Base-by-base conservation (phyloP, 1,139 yeast genomes). In the Tardiomyces blankii region DNA sequence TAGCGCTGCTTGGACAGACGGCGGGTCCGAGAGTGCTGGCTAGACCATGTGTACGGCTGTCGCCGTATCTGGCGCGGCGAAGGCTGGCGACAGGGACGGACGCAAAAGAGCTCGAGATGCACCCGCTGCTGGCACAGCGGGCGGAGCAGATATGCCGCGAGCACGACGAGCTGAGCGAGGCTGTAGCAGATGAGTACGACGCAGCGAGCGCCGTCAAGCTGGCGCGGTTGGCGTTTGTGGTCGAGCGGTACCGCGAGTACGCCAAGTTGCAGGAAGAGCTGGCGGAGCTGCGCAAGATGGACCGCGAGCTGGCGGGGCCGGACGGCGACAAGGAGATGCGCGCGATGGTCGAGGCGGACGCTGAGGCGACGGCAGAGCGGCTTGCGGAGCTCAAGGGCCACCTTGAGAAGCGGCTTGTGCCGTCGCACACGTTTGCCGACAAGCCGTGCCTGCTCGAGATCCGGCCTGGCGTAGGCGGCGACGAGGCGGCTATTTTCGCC, bases 381-480 rank as follows among this genome's bases (percentile, higher is more conserved):
- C 56, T 78, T 12, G 53, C 60, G 2, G 19, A 18, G 19, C 42
- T 54, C 11, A 43, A 42, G 2, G 48, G 65, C 1, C 67, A 69
- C 39, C 68, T 91, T 18, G 77, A 81, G 51, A 56, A 70, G 1
- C 72, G 75, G 46, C 67, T 91, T 12, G 67, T 88, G 32, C 96
- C 97, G 1, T 77, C 85, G 2, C 80, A 84, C 52, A 80, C 81
- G 43, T 85, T 84, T 60, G 75, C 82, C 2, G 94, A 85, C 46
- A 78, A 77, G 49, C 80, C 94, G 1, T 82, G 95, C 44, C 70
- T 91, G 13, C 56, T 91, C 18, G 99, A 91, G 62, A 64, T 91
- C 25, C 72, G 97, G 47, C 96, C 98, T 0, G 98, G 99, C 1
- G 89, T 91, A 1, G 98, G 99, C 13, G 99, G 99, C 2, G 76